A percentile compares a stretch with the other conserved stretches of the same genome.
phyloP scores from a whole-genome alignment of 495 filamentous ascomycete species.

The Penicillium parvum region DNA sequence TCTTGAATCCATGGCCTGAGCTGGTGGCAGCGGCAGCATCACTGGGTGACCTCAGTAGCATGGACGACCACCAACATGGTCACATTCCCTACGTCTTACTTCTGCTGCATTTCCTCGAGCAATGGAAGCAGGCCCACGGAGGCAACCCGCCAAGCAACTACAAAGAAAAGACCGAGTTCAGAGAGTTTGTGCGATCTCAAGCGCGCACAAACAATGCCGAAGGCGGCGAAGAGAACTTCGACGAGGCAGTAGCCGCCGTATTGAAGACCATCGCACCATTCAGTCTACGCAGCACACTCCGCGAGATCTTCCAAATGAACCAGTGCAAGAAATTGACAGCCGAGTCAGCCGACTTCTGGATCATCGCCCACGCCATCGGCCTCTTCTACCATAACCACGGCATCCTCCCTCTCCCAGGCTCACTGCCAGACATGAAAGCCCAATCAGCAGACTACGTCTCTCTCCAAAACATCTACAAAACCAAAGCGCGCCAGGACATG shows the following conservation, averaged over 20 bases:
- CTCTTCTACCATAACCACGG: conserved; percentile 67
- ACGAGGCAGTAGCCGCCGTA: conserved; percentile 84
- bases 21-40: conserved; percentile 57
- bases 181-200: conserved; percentile 58
- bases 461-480: conserved; percentile 91
- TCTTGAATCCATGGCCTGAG: conserved; percentile 85
- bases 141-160: conserved; percentile 67
- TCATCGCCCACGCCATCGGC: conserved; percentile 77
- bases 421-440: conserved; percentile 97
- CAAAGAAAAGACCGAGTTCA: conserved; percentile 83
- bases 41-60: conserved; percentile 60
- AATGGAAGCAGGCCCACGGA: conserved; percentile 73
- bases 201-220: conserved; percentile 73
- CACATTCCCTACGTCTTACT: conserved; percentile 88
- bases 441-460: conserved; percentile 86
- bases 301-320: conserved; percentile 70
- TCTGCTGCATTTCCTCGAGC: conserved; percentile 77
- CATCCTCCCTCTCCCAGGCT: conserved; percentile 77
- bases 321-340: conserved; percentile 47
- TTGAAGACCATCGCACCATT: conserved; percentile 72
- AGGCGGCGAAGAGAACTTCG: conserved; percentile 94
- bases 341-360: conserved; percentile 67
- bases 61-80: conserved; percentile 80
- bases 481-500: conserved; percentile 75
- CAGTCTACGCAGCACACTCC: conserved; percentile 60